Evolutionary conservation across 352 stramenopile genomes (phyloP).

Genomic region (Aphanomyces astaci): DNA sequence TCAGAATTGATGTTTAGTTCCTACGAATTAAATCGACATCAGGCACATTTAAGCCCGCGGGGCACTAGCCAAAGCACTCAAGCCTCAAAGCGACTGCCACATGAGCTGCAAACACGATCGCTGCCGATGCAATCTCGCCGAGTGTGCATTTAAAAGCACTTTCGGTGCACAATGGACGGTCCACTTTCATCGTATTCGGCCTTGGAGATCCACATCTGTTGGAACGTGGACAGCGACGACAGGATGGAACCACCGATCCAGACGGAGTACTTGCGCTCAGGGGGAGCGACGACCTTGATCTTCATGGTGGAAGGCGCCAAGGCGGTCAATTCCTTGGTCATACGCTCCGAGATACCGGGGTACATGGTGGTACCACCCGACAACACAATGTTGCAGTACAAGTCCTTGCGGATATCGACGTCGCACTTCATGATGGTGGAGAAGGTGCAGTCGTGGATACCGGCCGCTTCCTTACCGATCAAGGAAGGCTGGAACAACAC

Average conservation of each 20-base stretch:
- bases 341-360: constrained; percentile 88
- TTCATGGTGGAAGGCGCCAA: constrained; percentile 90
- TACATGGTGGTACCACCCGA: constrained; percentile 95
- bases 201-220: constrained; percentile 98
- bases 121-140: background rate
- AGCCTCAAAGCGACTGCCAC: constrained; percentile 15
- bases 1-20: constrained; percentile 12
- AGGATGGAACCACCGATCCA: constrained; percentile 98
- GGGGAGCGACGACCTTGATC: constrained; percentile 93
- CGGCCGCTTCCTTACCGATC: constrained; percentile 80
- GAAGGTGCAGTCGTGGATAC: constrained; percentile 73
- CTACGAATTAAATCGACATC: background rate
- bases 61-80: constrained; percentile 16
- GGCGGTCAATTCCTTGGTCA: constrained; percentile 89
- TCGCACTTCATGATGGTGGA: constrained; percentile 88
- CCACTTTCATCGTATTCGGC: constrained; percentile 96
- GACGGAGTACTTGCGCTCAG: constrained; percentile 93
- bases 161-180: constrained; percentile 94
- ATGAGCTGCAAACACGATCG: background rate
- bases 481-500: constrained; percentile 94
- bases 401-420: constrained; percentile 88
- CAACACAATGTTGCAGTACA: constrained; percentile 96
- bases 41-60: background rate
- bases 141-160: constrained; percentile 84
- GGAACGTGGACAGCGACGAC: constrained; percentile 95